These are phyloP conservation scores for Colletotrichum limetticola DNA, from an alignment of 2,329 filamentous ascomycete species.

Conservation along the genomic window DNA sequence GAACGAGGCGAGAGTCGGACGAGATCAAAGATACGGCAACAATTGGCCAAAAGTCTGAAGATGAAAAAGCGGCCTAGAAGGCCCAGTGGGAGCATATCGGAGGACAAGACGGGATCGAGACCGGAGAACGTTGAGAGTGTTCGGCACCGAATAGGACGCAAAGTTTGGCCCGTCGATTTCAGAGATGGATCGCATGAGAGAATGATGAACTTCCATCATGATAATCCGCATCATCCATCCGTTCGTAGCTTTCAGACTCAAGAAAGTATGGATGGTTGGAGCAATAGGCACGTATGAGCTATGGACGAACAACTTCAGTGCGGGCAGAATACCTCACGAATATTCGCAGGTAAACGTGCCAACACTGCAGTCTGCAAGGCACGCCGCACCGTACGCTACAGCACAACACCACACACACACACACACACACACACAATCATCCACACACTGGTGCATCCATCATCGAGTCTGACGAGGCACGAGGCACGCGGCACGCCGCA, in stretches of 20 bases:
- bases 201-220: background rate
- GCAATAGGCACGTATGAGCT: background rate
- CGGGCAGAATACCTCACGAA: background rate
- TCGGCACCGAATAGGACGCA: conserved; percentile 2
- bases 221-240: background rate
- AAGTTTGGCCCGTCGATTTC: background rate
- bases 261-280: background rate
- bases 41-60: background rate
- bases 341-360: background rate
- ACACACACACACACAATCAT: conserved; percentile 4
- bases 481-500: background rate
- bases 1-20: conserved; percentile 1
- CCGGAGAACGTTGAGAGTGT: background rate
- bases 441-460: background rate
- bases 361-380: conserved; percentile 5
- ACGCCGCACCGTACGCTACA: background rate
- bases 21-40: background rate
- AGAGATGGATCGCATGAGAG: background rate
- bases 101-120: background rate
- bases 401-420: conserved; percentile 4
- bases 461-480: background rate
- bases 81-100: background rate
- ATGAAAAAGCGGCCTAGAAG: background rate
- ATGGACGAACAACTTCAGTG: background rate
- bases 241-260: background rate